A percentile compares a stretch with the other conserved stretches of the same genome.
Evolutionary conservation across 768 basidiomycete species (phyloP).

Genomic region (Dentipellis fragilis): DNA sequence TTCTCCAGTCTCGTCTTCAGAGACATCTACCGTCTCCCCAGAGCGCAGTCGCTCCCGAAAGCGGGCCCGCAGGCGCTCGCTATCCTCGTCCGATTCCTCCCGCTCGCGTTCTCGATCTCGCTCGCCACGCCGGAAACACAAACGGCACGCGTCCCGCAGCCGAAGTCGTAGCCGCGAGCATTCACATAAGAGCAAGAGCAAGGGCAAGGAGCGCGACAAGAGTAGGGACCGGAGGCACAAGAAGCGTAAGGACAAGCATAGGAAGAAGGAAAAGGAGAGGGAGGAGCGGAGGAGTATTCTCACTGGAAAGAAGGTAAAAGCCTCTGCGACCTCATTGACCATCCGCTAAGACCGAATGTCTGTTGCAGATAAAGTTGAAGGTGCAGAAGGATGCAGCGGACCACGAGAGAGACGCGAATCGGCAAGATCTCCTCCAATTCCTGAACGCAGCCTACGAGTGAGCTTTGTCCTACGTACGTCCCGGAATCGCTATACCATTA

Average conservation of each 20-base stretch:
- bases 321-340: background rate
- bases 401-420: conserved; percentile 45
- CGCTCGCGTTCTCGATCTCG: background rate
- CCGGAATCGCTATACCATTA: background rate
- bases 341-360: background rate
- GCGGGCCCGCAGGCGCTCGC: background rate
- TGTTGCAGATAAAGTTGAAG: conserved; percentile 47
- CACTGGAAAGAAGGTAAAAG: conserved; percentile 49
- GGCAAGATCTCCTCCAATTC: conserved; percentile 42
- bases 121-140: background rate
- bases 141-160: background rate
- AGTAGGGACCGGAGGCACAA: conserved; percentile 28
- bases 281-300: conserved; percentile 45
- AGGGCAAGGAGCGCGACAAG: conserved; percentile 15
- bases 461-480: background rate
- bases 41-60: too few species aligned
- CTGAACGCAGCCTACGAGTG: conserved; percentile 38
- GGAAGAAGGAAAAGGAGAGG: conserved; percentile 23
- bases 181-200: background rate
- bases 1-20: too few species aligned
- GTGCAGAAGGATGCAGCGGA: conserved; percentile 51
- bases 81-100: background rate
- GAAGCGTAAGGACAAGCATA: conserved; percentile 17
- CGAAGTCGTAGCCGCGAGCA: background rate
- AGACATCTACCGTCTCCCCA: too few species aligned